Evolutionary conservation across 2,329 filamentous ascomycete species (phyloP).

Genomic region (Curvularia hawaiiensis): DNA sequence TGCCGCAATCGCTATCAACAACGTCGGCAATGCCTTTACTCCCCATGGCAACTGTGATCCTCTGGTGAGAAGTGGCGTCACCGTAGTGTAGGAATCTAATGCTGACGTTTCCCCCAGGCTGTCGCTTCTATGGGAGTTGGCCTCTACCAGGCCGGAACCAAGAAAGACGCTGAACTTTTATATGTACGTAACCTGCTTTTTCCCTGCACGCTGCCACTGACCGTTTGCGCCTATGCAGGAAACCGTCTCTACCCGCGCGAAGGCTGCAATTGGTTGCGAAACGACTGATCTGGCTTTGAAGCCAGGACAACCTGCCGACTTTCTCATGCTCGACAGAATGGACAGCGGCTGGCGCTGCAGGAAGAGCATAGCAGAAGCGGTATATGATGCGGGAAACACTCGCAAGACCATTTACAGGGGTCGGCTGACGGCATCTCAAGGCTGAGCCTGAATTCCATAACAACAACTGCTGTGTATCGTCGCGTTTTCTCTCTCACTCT

Average conservation of each 20-base stretch:
- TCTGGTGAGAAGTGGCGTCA: slow-evolving; percentile 46
- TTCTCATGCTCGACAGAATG: slow-evolving; percentile 50
- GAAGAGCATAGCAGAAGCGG: slow-evolving; percentile 50
- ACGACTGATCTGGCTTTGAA: slow-evolving; percentile 37
- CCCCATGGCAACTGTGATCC: slow-evolving; percentile 72
- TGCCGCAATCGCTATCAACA: slow-evolving; percentile 70
- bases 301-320: slow-evolving; percentile 49
- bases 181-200: slow-evolving; percentile 52
- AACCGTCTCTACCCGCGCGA: slow-evolving; percentile 55
- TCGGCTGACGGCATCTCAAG: slow-evolving; percentile 20
- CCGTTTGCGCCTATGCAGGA: slow-evolving; percentile 45
- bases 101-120: slow-evolving; percentile 2
- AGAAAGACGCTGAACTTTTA: slow-evolving; percentile 62
- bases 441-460: neutral
- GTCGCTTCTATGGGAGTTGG: slow-evolving; percentile 60
- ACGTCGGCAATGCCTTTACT: slow-evolving; percentile 77
- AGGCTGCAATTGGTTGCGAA: slow-evolving; percentile 48
- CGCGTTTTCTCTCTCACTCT: neutral
- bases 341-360: slow-evolving; percentile 49
- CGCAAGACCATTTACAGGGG: slow-evolving; percentile 41
- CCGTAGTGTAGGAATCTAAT: neutral
- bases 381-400: slow-evolving; percentile 50
- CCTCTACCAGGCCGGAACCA: slow-evolving; percentile 70
- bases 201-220: slow-evolving; percentile 4
- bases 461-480: neutral